A percentile compares a stretch with the other conserved stretches of the same genome.
Conservation (phyloP, 176 grass and related monocot genomes). For the Carex cristatella region DNA sequence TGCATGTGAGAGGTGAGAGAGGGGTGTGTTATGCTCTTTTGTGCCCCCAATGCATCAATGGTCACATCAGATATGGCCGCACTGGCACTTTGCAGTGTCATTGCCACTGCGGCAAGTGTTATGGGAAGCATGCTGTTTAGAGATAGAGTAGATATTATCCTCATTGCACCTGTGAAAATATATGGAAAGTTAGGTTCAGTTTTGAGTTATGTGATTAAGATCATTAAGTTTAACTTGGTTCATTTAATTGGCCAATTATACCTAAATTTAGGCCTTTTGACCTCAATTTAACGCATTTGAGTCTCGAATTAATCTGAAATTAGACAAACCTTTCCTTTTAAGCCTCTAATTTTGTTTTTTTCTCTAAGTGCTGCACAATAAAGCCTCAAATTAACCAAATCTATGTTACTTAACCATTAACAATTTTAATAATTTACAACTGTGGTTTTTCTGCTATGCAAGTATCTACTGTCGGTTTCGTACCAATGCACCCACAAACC, state of each 20-base stretch:
- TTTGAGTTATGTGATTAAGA: background rate
- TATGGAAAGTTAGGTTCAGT: background rate
- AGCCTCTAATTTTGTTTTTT: background rate
- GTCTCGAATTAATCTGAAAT: background rate
- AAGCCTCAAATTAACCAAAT: background rate
- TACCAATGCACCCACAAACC: no score
- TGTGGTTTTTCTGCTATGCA: no score
- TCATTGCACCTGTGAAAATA: conserved; percentile 44
- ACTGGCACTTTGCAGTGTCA: conserved; percentile 48
- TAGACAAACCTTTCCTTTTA: background rate
- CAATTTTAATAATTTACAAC: no score
- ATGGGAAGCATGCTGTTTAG: conserved; percentile 33
- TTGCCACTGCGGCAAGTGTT: conserved; percentile 32
- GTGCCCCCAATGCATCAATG: conserved; percentile 63
- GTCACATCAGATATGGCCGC: conserved; percentile 75
- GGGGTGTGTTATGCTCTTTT: conserved; percentile 64
- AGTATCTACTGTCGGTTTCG: no score
- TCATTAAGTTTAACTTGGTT: no score
- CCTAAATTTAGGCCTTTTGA: background rate
- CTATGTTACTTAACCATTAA: no score
- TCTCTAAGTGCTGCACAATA: background rate
- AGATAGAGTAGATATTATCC: conserved; percentile 63
- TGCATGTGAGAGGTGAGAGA: conserved; percentile 63
- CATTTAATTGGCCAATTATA: background rate
- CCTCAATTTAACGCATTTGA: background rate